phyloP scores from a whole-genome alignment of 2,329 filamentous ascomycete species.

The Cladosporium sp. region DNA sequence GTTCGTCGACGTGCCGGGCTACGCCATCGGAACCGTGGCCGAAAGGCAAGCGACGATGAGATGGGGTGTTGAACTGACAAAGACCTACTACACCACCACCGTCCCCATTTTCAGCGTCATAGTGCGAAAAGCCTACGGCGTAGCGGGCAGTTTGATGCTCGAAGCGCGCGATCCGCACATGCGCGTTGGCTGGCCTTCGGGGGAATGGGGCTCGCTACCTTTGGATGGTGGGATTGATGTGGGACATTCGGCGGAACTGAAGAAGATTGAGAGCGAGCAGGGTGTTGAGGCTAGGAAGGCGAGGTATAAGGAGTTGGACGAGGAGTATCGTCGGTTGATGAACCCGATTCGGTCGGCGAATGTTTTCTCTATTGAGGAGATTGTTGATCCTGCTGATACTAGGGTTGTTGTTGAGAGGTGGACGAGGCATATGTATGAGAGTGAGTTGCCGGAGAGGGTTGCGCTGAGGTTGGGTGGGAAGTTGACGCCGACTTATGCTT shows the following conservation, averaged over 20 bases:
- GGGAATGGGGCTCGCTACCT: constrained; percentile 58
- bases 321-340: constrained; percentile 58
- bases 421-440: constrained; percentile 52
- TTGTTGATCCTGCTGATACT: constrained; percentile 59
- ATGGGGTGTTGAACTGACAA: constrained; percentile 57
- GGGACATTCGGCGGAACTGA: constrained; percentile 56
- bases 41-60: constrained; percentile 61
- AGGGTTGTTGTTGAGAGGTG: constrained; percentile 52
- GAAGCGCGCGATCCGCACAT: constrained; percentile 57
- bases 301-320: constrained; percentile 53
- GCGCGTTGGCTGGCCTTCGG: constrained; percentile 60
- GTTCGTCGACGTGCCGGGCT: constrained; percentile 59
- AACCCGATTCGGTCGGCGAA: constrained; percentile 62
- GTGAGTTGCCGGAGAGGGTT: constrained; percentile 47
- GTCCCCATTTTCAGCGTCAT: constrained; percentile 61
- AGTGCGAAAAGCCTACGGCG: constrained; percentile 56
- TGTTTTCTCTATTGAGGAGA: constrained; percentile 60
- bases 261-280: constrained; percentile 47
- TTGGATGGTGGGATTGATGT: constrained; percentile 62
- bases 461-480: constrained; percentile 35
- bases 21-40: constrained; percentile 59
- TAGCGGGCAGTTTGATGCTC: constrained; percentile 61
- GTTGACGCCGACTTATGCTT: constrained; percentile 19
- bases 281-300: constrained; percentile 45
- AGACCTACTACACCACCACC: constrained; percentile 59